These are phyloP conservation scores for Mycena latifolia DNA, from an alignment of 768 basidiomycete species.

Conservation along the genomic window DNA sequence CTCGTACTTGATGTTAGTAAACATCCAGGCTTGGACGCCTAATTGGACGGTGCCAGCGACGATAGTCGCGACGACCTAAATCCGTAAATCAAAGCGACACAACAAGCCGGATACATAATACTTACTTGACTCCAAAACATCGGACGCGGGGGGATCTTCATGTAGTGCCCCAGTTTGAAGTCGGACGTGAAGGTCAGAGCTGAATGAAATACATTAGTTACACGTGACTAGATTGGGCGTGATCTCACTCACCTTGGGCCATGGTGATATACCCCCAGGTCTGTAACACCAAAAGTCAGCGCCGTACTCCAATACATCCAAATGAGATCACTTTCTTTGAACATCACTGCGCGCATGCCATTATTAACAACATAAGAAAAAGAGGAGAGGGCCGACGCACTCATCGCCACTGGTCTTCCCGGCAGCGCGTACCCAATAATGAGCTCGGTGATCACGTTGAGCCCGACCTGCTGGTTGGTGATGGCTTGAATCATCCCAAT, in stretches of 20 bases:
- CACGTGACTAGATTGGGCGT: too few species aligned
- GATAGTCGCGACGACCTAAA: slow-evolving; percentile 60
- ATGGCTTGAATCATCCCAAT: slow-evolving; percentile 71
- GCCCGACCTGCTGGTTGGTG: slow-evolving; percentile 73
- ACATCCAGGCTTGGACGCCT: slow-evolving; percentile 76
- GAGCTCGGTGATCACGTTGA: slow-evolving; percentile 81
- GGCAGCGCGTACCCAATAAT: slow-evolving; percentile 86
- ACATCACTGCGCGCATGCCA: too few species aligned
- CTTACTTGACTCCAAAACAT: slow-evolving; percentile 60
- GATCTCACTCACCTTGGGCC: slow-evolving; percentile 61
- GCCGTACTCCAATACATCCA: too few species aligned
- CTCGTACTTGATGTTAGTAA: slow-evolving; percentile 59
- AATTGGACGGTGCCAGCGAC: slow-evolving; percentile 77
- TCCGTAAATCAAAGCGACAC: slow-evolving; percentile 44
- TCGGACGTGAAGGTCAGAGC: slow-evolving; percentile 71
- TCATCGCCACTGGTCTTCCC: slow-evolving; percentile 83
- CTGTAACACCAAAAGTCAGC: too few species aligned
- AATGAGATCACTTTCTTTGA: too few species aligned
- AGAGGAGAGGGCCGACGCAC: too few species aligned
- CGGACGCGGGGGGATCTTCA: slow-evolving; percentile 71
- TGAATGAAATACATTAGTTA: slow-evolving; percentile 2
- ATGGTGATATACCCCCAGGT: slow-evolving; percentile 79
- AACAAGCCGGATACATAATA: slow-evolving; percentile 14
- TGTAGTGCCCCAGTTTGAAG: slow-evolving; percentile 72
- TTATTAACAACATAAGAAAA: too few species aligned